Base-by-base conservation (phyloP, 192 early-diverging fungal species). In the Podila minutissima region DNA sequence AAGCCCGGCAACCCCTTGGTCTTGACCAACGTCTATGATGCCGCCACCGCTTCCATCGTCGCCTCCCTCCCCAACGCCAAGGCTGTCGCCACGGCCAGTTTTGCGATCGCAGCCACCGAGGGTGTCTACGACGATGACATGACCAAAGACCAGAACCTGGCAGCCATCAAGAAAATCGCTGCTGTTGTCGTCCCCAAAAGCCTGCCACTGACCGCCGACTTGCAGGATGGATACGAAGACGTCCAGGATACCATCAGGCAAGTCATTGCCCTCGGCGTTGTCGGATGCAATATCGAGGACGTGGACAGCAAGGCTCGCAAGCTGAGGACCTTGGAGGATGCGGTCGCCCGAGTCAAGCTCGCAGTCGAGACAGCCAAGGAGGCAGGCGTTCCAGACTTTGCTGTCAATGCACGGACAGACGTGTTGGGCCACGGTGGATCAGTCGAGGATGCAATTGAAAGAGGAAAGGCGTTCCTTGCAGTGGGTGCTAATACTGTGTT, bases 391-490 rank as follows among this genome's bases (percentile, higher is more conserved):
- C 83, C 84, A 3, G 83, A 85, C 60, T 85, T 85, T 75, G 83
- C 84, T n/a, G 57, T 85, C 76, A 85, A 85, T 46, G 84, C 84
- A 1, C 71, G 83, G n/a, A 82, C 76, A 35, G 84, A 85, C 53
- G 66, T 72, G 9, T 35, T 85, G n/a, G 50, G 38, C 1, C 41
- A 41, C 17, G 63, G 69, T 57, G 83, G 83, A 11, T 50, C 73
- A 38, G 63, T 83, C 29, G 74, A 81, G 20, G 83, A 85, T 5
- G 84, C 73, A 5, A 75, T 85, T 48, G 53, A 59, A n/a, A 48
- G 84, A 35, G 84, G 84, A 51, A 83, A 85, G 31, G 75, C 77
- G 17, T 85, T 67, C 65, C 41, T 85, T 37, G 83, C 31, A 19
- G 83, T 77, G 0, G 84, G 84, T 11, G 84, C 84, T 9, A 84